Base-by-base conservation (phyloP, 441 rosid species). In the Sinapis alba region DNA sequence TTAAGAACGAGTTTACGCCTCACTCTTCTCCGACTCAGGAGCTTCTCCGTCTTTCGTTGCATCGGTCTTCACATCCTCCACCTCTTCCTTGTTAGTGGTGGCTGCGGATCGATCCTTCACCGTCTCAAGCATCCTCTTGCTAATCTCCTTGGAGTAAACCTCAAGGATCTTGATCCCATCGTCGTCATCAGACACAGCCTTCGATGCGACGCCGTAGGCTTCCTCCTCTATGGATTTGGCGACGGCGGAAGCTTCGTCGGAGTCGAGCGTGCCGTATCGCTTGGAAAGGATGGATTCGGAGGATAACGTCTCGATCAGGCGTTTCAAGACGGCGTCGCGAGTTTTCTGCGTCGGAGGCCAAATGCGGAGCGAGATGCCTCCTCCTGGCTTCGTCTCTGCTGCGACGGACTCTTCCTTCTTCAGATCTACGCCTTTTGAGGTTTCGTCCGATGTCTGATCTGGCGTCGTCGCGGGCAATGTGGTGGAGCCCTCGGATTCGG, bases 261-360 rank as follows among this genome's bases (percentile, higher is more conserved):
- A 21, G 5, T 84, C 82, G 23, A 96, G 65, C n/a, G 82, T 74
- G 0, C 98, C 97, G 78, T 91, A 93, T 60, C 97, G 90, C 83
- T 93, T 91, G 58, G 98, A 88, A 62, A 95, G 95, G 38, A 88
- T 85, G 0, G 99, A 92, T 18, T 87, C 86, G 28, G 89, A 58
- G 19, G 99, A 85, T 11, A 95, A 68, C 3, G 94, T 89, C 79
- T 93, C 95, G 72, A 91, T 76, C 47, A 95, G 81, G 80, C 98
- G 95, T 1, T 78, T 68, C 20, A 88, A 62, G 28, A 95, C 96
- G 19, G 97, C 96, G 68, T 87, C 88, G 41, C 99, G 98, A 15
- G 98, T 93, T 76, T 87, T 89, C 85, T 91, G 89, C 4, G 95
- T 78, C 7, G 96, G 97, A 0, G 99, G 99, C 99, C 99, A 93